Evolutionary conservation across 129 eudicot species (phyloP).

Genomic region (Heracleum sosnowskyi): DNA sequence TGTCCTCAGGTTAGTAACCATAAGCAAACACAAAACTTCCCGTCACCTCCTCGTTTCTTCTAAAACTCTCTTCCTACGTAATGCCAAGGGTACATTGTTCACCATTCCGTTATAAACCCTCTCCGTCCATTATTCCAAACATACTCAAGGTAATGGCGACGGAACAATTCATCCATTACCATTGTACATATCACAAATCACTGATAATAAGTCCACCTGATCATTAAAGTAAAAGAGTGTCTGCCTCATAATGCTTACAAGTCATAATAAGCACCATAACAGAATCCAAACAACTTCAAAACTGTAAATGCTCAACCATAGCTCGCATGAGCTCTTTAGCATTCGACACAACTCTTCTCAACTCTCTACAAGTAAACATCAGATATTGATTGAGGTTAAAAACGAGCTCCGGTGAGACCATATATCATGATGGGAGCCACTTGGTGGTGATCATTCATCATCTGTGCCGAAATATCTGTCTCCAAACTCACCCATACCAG

Average conservation of each 20-base stretch:
- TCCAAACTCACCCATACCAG: slow-evolving; percentile 96
- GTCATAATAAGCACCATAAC: not conserved
- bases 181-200: not conserved
- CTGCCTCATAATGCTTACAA: not conserved
- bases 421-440: not conserved
- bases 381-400: slow-evolving; percentile 1
- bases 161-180: not conserved
- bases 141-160: not conserved
- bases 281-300: slow-evolving; percentile 10
- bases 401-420: slow-evolving; percentile 1
- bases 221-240: not conserved
- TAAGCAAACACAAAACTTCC: no score
- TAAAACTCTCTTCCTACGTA: not conserved
- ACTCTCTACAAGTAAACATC: not conserved
- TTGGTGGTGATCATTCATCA: slow-evolving; percentile 23
- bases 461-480: slow-evolving; percentile 97
- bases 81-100: not conserved
- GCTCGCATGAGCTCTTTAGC: not conserved
- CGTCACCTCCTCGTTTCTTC: not conserved
- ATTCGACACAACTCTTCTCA: not conserved
- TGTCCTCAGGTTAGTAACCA: no score
- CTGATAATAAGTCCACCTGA: not conserved
- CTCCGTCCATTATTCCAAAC: not conserved
- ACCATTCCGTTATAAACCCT: not conserved
- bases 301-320: slow-evolving; percentile 1